A percentile compares a stretch with the other conserved stretches of the same genome.
These are phyloP conservation scores for Exophiala dermatitidis DNA, from an alignment of 2,329 filamentous ascomycete species.

Conservation along the genomic window DNA sequence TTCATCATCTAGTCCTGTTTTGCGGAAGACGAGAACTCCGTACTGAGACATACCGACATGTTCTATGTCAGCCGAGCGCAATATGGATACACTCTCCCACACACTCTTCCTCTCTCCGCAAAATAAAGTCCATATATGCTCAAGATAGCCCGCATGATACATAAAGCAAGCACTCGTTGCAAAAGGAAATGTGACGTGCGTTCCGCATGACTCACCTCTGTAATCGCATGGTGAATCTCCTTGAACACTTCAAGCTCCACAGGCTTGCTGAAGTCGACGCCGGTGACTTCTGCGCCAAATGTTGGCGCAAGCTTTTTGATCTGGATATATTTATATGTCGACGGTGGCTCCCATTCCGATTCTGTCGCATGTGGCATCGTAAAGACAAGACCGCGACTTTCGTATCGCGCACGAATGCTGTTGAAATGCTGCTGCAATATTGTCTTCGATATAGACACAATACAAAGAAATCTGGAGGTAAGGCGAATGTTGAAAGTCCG, in stretches of 20 bases:
- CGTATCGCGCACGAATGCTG: background rate
- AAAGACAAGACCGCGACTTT: background rate
- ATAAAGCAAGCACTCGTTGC: background rate
- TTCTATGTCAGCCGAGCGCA: background rate
- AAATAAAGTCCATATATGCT: too few relatives aligned
- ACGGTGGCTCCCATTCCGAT: background rate
- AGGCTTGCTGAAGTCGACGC: constrained; percentile 33
- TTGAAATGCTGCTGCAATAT: background rate
- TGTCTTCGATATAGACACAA: background rate
- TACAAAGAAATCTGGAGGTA: background rate
- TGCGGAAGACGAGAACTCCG: constrained; percentile 22
- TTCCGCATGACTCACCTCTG: constrained; percentile 28
- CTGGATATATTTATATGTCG: constrained; percentile 15
- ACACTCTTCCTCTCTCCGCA: too few relatives aligned
- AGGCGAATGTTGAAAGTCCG: too few relatives aligned
- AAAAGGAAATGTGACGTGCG: background rate
- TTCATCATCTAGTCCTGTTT: constrained; percentile 15
- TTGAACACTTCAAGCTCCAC: constrained; percentile 32
- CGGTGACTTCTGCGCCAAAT: constrained; percentile 36
- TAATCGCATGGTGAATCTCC: constrained; percentile 32
- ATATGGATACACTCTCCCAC: background rate
- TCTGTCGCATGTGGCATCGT: constrained; percentile 7
- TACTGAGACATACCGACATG: constrained; percentile 3
- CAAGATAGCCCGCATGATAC: background rate
- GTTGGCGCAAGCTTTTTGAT: constrained; percentile 33